Percentiles rank a stretch among this genome's conserved stretches.
Conservation (phyloP, 2,329 filamentous ascomycete genomes). For the Drechslerella dactyloides region DNA sequence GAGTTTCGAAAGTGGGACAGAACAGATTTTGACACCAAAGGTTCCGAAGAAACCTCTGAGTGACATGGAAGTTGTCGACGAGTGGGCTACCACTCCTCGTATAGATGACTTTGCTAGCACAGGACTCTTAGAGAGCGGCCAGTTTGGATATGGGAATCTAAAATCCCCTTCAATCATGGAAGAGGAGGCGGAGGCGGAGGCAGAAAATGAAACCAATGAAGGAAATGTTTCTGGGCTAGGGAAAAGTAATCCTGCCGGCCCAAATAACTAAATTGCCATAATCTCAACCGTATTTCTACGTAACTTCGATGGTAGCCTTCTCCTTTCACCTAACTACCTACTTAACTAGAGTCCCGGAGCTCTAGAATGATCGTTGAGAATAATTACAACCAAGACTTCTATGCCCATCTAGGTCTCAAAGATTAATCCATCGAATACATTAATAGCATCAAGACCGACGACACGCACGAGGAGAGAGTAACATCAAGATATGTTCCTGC, state of each 20-base stretch:
- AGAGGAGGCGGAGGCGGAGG: not conserved
- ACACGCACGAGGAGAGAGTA: too few relatives aligned
- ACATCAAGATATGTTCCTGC: too few relatives aligned
- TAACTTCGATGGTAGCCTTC: too few relatives aligned
- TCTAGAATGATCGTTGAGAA: too few relatives aligned
- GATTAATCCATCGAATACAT: too few relatives aligned
- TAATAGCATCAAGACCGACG: too few relatives aligned
- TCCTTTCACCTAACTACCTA: too few relatives aligned
- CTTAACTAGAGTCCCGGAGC: too few relatives aligned
- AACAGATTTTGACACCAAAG: slow-evolving; percentile 27
- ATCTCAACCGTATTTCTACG: not conserved
- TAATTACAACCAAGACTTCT: too few relatives aligned
- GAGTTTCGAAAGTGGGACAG: slow-evolving; percentile 19
- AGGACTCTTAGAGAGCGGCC: not conserved
- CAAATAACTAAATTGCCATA: not conserved
- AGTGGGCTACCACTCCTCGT: slow-evolving; percentile 6
- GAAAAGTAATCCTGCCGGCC: too few relatives aligned
- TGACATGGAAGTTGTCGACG: not conserved
- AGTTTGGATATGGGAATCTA: slow-evolving; percentile 8
- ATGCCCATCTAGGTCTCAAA: too few relatives aligned
- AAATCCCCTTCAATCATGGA: slow-evolving; percentile 9
- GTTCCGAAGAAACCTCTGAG: not conserved
- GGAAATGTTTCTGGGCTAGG: too few relatives aligned
- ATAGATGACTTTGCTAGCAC: not conserved
- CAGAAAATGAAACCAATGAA: not conserved